Evolutionary conservation across 140 eudicot species (phyloP), one percentile per base, ranked within the genome.

Genomic region (Cichorium intybus): DNA sequence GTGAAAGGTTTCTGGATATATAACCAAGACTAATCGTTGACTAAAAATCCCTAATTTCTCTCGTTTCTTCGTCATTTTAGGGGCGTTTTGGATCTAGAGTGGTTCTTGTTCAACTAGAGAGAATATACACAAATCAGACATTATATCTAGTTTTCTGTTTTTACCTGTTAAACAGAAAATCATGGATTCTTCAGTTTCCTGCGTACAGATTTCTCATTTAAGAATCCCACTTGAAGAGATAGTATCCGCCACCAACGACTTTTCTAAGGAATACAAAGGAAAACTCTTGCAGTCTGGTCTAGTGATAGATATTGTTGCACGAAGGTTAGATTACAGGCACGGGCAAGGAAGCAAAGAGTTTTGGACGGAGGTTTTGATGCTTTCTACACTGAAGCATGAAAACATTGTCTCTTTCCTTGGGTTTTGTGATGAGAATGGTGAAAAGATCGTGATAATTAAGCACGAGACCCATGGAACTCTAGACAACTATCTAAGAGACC

Each of bases 401-500:
- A 59, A 60, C 5, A 4, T 60, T 0, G 66, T 60, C 2, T 60
- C 66, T 2, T 18, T 21, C 10, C 24, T 57, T 7, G 63, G 63
- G 46, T 57, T 5, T 10, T 57, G 63, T 57, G 12, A 60, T 14
- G 50, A 60, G 20, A 22, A 24, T 1, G 9, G 9, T 3, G 56
- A 45, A 16, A 45, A 23, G n/a, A 45, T 62, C 8, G 27, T 62
- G 7, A 4, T 62, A 22, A 43, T 15, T 16, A 24, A 62, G 56
- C 43, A 24, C 15, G 68, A 24, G 16, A 27, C 56, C 27, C 10
- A 3, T 3, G 56, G 56, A 62, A 62, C 56, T 62, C 56, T 62
- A 6, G 17, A 10, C 10, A 24, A 12, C 0, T 37, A 21, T 62
- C 43, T 62, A n/a, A 45, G 27, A 12, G 56, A 11, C 41, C 24